Evolutionary conservation across 2,329 filamentous ascomycete species (phyloP), one percentile per base, ranked within the genome.

Genomic region (Aureobasidium sp.): DNA sequence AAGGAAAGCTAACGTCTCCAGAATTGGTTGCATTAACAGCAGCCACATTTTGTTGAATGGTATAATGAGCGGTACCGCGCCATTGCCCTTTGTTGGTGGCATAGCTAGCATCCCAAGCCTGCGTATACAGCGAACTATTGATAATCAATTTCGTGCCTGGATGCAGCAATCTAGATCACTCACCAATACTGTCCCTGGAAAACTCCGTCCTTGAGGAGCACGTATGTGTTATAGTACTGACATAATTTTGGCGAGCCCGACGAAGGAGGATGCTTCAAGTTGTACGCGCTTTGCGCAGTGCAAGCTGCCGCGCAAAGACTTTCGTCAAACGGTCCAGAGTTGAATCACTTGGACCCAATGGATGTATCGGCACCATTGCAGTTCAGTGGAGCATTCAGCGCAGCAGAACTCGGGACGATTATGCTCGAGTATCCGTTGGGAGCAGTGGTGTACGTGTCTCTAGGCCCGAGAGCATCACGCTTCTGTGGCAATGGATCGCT

Each of bases 271-370:
- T 67, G 64, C 32, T 41, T 52, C 26, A 66, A 23, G 10, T 65
- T 59, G 41, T 67, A 68, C 8, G 62, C 63, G 26, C 52, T 64
- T 56, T 62, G 59, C 41, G 65, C 64, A 15, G 44, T 23, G 56
- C 65, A 73, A 29, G 67, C 66, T 10, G 67, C 67, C n/a, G 68
- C 66, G 60, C 73, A 75, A 15, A 70, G 66, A 20, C 64, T 48
- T 20, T 68, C 63, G 58, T 73, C 68, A 58, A 70, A 72, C 27
- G 68, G 68, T n/a, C 67, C 66, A 34, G 63, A 63, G 37, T 70
- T 69, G 64, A 70, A 71, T 32, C 63, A 53, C 51, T 66, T 68
- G 34, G 60, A 53, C 37, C 69, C 69, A 61, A 72, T 67, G 62
- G 66, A 69, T 12, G 67, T 69, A 58, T 69, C 65, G 5, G 55